Percentiles rank a stretch among this genome's conserved stretches.
phyloP scores from a whole-genome alignment of 805 yeast genomes.

The Starmera quercuum region DNA sequence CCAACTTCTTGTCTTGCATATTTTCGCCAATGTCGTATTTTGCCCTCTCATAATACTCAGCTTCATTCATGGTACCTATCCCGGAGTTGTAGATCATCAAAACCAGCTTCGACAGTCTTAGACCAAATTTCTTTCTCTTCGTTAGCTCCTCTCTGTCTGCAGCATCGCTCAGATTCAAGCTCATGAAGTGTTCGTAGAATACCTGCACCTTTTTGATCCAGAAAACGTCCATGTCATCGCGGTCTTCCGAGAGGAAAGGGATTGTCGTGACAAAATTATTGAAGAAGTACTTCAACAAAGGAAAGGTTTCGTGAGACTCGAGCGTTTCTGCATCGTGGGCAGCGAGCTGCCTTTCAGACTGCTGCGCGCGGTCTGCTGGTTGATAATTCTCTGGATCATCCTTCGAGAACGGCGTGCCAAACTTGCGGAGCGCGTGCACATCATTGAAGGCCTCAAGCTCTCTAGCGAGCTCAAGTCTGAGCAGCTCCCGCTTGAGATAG shows the following conservation, averaged over 20 bases:
- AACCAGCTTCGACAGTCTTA: constrained; percentile 54
- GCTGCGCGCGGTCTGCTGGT: constrained; percentile 11
- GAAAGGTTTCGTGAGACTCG: constrained; percentile 35
- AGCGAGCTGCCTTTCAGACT: constrained; percentile 7
- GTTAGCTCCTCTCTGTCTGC: constrained; percentile 72
- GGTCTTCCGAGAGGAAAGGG: constrained; percentile 55
- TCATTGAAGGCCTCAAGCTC: constrained; percentile 59
- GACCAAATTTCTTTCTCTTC: constrained; percentile 56
- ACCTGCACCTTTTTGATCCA: constrained; percentile 80
- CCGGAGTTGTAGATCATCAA: constrained; percentile 71
- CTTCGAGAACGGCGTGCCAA: constrained; percentile 72
- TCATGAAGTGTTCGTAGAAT: constrained; percentile 72
- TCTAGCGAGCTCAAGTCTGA: constrained; percentile 48
- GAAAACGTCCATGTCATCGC: constrained; percentile 45
- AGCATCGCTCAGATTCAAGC: constrained; percentile 62
- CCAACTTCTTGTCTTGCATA: constrained; percentile 24
- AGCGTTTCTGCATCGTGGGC: constrained; percentile 7
- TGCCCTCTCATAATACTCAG: constrained; percentile 33
- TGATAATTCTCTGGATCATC: constrained; percentile 29
- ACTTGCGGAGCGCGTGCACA: constrained; percentile 51
- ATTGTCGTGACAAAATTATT: constrained; percentile 54
- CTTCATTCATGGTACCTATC: constrained; percentile 52
- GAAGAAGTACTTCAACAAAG: constrained; percentile 63
- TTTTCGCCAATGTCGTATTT: constrained; percentile 20
- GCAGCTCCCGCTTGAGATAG: constrained; percentile 74